Base-by-base conservation (phyloP, 1,284 basidiomycete genomes). In the Pseudozyma hubeiensis region DNA sequence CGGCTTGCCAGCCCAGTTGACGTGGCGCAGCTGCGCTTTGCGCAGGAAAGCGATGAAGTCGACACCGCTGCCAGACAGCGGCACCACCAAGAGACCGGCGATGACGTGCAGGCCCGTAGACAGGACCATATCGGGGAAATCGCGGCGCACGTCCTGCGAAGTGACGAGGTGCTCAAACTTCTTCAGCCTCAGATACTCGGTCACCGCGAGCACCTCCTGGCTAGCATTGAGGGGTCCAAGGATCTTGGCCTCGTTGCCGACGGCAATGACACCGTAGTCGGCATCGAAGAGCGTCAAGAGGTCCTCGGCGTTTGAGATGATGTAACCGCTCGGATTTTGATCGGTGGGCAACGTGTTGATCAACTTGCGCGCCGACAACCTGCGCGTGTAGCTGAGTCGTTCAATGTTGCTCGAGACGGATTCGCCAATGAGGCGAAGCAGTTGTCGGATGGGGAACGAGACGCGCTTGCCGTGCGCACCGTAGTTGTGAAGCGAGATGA, bases 221-320 rank as follows among this genome's bases (percentile, higher is more conserved):
- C 92, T 91, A 72, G 93, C 90, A 57, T 90, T 87, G 67, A 91
- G 90, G 0, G 90, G 89, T 0, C 93, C 93, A 1, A 96, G 86
- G 53, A 94, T 91, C 86, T 93, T 77, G 41, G 66, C 70, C 59
- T 78, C 73, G 49, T 93, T 91, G 9, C 92, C 92, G 74, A 94
- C 92, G 63, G 93, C 91, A 34, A 94, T 87, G 19, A 93, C 89
- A 63, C 92, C 92, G 80, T 90, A 91, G 80, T 94, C 92, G 16
- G 92, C 92, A 81, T 93, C 91, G 80, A 94, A 94, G 29, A 94
- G 85, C 7, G 89, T 88, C 4, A 96, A 87, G 11, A 94, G 86
- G 78, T 94, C 93, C 78, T 93, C 91, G 2, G 92, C 91, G 80
- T 93, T 92, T 33, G 92, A 92, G 17, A 94, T 90, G 74, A 94